phyloP scores from a whole-genome alignment of 768 basidiomycete species.

The Boletus subparvulus region DNA sequence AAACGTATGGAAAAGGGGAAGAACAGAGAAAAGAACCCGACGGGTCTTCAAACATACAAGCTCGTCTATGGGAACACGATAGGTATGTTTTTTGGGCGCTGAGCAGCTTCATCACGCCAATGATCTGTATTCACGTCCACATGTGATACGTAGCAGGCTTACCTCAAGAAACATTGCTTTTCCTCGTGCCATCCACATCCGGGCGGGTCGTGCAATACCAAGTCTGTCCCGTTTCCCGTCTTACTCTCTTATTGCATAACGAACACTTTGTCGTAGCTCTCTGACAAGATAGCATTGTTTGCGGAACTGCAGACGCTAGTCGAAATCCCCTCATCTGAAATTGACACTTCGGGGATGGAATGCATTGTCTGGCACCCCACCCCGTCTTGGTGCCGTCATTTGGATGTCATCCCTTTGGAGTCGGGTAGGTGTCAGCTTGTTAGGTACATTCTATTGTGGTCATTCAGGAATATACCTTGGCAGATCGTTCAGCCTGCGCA shows the following conservation, averaged over 20 bases:
- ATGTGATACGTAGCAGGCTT: background rate
- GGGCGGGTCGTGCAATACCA: constrained; percentile 72
- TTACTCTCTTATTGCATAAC: background rate
- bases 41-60: constrained; percentile 27
- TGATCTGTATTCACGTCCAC: background rate
- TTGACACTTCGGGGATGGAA: constrained; percentile 12
- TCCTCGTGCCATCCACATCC: constrained; percentile 74
- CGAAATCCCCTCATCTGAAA: constrained; percentile 14
- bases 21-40: constrained; percentile 6
- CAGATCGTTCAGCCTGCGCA: too few species aligned
- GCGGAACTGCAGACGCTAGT: constrained; percentile 32
- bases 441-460: background rate
- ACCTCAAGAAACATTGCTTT: constrained; percentile 62
- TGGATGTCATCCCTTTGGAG: background rate
- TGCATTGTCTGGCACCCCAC: background rate
- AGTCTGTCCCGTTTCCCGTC: constrained; percentile 37
- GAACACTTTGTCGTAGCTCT: constrained; percentile 34
- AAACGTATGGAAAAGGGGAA: constrained; percentile 6
- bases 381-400: background rate
- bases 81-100: constrained; percentile 1
- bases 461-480: background rate
- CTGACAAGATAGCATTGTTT: constrained; percentile 47
- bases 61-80: constrained; percentile 13
- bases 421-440: background rate
- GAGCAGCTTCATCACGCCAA: background rate